These are phyloP conservation scores for Rhamnella rubrinervis DNA, from an alignment of 331 rosid genomes.

Conservation along the genomic window DNA sequence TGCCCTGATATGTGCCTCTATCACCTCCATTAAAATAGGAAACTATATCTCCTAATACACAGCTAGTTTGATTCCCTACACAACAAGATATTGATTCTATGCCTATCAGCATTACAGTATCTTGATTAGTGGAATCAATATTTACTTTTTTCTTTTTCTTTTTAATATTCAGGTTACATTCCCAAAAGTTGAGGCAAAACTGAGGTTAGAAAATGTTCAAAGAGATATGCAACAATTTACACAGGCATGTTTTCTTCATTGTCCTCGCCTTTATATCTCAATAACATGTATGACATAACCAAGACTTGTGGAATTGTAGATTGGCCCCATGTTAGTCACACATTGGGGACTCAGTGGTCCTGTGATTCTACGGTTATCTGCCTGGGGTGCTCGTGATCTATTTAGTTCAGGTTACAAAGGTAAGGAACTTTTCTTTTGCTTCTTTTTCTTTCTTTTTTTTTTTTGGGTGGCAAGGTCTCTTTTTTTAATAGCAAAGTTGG, in stretches of 20 bases:
- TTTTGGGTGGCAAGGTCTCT: background rate
- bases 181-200: slow-evolving; percentile 69
- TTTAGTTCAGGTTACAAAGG: slow-evolving; percentile 72
- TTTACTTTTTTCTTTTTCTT: background rate
- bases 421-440: slow-evolving; percentile 21
- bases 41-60: no score
- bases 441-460: background rate
- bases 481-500: background rate
- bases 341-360: slow-evolving; percentile 99
- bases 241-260: slow-evolving; percentile 50
- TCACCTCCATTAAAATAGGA: background rate
- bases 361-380: slow-evolving; percentile 81
- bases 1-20: background rate
- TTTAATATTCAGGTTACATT: slow-evolving; percentile 61
- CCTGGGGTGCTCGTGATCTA: slow-evolving; percentile 92
- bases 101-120: background rate
- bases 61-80: no score
- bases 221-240: slow-evolving; percentile 72
- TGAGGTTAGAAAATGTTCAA: slow-evolving; percentile 56
- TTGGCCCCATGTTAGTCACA: slow-evolving; percentile 88
- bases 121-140: slow-evolving; percentile 3
- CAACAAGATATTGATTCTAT: background rate
- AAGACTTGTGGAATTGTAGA: slow-evolving; percentile 38
- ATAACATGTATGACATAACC: slow-evolving; percentile 13
- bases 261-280: slow-evolving; percentile 16